These are phyloP conservation scores for Solanum piurae DNA, from an alignment of 257 asterid genomes.

Conservation along the genomic window DNA sequence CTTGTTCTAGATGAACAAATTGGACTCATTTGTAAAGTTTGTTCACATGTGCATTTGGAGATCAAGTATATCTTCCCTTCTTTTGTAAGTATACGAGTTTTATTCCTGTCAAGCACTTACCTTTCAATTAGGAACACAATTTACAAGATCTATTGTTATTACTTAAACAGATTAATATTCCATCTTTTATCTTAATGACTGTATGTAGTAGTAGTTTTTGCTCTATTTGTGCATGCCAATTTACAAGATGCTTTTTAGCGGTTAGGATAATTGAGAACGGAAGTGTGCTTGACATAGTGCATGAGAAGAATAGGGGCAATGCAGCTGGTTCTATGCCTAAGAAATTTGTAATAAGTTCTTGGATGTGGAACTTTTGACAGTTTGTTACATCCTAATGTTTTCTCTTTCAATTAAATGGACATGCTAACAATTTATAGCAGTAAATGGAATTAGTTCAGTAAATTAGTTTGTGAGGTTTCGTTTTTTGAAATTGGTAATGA, in stretches of 20 bases:
- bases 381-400: not conserved
- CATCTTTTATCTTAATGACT: not conserved
- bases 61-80: conserved; percentile 50
- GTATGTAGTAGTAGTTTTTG: not conserved
- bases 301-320: not conserved
- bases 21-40: conserved; percentile 46
- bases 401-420: not conserved
- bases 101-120: not conserved
- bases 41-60: conserved; percentile 31
- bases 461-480: not conserved
- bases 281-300: not conserved
- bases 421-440: not conserved
- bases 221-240: not conserved
- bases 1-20: conserved; percentile 45
- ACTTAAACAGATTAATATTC: not conserved
- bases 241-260: not conserved
- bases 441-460: not conserved
- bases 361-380: not conserved
- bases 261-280: not conserved
- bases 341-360: not conserved
- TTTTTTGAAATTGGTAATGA: no score
- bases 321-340: not conserved
- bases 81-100: conserved; percentile 33
- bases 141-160: not conserved
- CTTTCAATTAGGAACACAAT: not conserved